Conservation (phyloP, 441 rosid genomes). For the Daphne laureola region DNA sequence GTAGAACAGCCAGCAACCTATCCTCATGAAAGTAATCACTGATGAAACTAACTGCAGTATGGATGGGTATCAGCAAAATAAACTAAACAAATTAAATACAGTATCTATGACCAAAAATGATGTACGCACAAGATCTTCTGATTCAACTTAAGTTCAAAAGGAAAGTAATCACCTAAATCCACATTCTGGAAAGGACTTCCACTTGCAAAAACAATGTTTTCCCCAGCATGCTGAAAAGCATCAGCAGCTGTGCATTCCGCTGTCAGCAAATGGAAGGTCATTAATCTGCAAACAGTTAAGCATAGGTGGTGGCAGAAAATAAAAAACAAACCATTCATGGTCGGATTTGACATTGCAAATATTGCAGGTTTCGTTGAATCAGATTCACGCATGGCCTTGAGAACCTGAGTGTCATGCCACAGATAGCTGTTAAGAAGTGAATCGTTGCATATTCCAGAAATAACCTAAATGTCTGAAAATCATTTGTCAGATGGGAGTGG, state of each 20-base stretch:
- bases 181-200: slow-evolving; percentile 94
- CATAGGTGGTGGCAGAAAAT: slow-evolving; percentile 1
- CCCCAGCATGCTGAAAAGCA: slow-evolving; percentile 92
- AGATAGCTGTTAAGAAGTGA: slow-evolving; percentile 4
- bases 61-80: too few relatives aligned
- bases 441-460: not conserved
- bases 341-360: slow-evolving; percentile 98
- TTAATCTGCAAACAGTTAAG: slow-evolving; percentile 16
- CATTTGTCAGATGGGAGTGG: too few relatives aligned
- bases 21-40: slow-evolving; percentile 9
- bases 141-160: slow-evolving; percentile 11
- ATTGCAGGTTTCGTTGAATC: slow-evolving; percentile 82
- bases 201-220: slow-evolving; percentile 83
- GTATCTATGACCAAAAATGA: not conserved
- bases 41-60: not conserved
- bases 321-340: slow-evolving; percentile 67
- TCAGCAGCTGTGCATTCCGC: slow-evolving; percentile 96
- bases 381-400: slow-evolving; percentile 85
- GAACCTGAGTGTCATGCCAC: slow-evolving; percentile 54
- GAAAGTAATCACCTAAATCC: slow-evolving; percentile 54
- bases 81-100: too few relatives aligned
- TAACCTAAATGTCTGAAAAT: too few relatives aligned
- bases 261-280: slow-evolving; percentile 26
- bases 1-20: slow-evolving; percentile 3
- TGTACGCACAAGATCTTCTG: slow-evolving; percentile 10